Conservation (phyloP, 768 basidiomycete species). For the Tulasnella sp. region DNA sequence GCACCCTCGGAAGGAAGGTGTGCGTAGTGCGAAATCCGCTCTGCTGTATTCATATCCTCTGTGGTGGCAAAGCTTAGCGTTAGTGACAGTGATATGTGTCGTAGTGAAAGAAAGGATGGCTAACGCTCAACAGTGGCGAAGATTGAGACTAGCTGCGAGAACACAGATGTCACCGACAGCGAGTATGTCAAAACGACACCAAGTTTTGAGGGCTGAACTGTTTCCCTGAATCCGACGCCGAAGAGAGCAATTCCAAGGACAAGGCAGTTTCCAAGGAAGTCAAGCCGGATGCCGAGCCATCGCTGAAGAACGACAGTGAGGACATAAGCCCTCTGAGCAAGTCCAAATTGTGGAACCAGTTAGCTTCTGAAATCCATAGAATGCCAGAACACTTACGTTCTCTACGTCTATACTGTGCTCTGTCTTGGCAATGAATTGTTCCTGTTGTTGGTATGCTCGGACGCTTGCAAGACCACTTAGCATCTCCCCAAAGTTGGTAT, state of each 20-base stretch:
- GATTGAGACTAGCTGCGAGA: constrained; percentile 32
- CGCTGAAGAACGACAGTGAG: constrained; percentile 33
- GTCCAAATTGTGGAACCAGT: constrained; percentile 25
- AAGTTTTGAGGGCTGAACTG: constrained; percentile 69
- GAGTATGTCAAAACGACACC: constrained; percentile 32
- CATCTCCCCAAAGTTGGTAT: constrained; percentile 24
- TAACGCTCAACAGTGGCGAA: constrained; percentile 71
- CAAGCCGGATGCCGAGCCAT: constrained; percentile 86
- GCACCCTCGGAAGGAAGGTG: constrained; percentile 25
- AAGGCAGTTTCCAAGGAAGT: constrained; percentile 56
- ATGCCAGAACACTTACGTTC: constrained; percentile 38
- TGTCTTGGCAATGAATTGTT: constrained; percentile 67
- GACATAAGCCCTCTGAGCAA: neutral
- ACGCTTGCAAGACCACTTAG: constrained; percentile 25
- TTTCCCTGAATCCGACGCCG: constrained; percentile 60
- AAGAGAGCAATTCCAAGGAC: constrained; percentile 66
- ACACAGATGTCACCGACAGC: constrained; percentile 40
- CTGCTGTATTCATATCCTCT: constrained; percentile 49
- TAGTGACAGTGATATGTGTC: constrained; percentile 32
- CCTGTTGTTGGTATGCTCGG: constrained; percentile 22
- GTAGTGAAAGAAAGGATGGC: constrained; percentile 12
- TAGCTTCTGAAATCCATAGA: constrained; percentile 1
- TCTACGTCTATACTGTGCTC: constrained; percentile 68
- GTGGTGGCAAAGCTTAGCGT: constrained; percentile 69
- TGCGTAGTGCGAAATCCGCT: constrained; percentile 75